Evolutionary conservation across 2,329 filamentous ascomycete genomes (phyloP).

Genomic region (Hypoxylon sp.): DNA sequence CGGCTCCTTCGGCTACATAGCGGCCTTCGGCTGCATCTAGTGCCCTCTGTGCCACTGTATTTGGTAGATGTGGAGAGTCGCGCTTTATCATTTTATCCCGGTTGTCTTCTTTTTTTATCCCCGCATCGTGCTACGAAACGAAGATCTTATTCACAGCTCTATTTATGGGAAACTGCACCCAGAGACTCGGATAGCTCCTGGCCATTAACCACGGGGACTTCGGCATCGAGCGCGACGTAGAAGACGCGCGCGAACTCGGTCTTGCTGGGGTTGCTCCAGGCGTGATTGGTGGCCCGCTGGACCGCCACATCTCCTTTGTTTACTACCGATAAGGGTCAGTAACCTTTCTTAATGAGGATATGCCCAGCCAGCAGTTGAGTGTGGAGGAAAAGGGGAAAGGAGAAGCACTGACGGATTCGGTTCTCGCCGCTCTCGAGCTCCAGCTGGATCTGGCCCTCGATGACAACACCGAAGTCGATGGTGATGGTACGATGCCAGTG

Average conservation of each 20-base stretch:
- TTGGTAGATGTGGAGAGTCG: no score
- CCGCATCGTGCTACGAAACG: no score
- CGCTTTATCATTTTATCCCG: no score
- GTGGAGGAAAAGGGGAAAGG: neutral
- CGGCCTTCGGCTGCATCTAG: no score
- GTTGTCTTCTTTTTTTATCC: no score
- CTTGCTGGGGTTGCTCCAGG: conserved; percentile 20
- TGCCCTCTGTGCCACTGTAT: no score
- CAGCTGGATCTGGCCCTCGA: conserved; percentile 19
- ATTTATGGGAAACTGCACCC: neutral
- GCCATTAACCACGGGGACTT: conserved; percentile 9
- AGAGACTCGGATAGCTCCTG: conserved; percentile 8
- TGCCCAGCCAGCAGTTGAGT: neutral
- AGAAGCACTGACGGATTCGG: conserved; percentile 3
- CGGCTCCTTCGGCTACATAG: no score
- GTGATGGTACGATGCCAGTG: conserved; percentile 17
- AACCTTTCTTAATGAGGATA: neutral
- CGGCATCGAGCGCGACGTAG: conserved; percentile 9
- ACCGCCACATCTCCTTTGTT: conserved; percentile 18
- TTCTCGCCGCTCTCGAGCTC: conserved; percentile 23
- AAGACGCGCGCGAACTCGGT: conserved; percentile 11
- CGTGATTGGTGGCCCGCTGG: conserved; percentile 17
- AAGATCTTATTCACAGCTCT: no score
- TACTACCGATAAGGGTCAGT: neutral
- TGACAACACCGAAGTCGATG: conserved; percentile 19